Evolutionary conservation across 1,284 basidiomycete genomes (phyloP).

Genomic region (Malassezia globosa): DNA sequence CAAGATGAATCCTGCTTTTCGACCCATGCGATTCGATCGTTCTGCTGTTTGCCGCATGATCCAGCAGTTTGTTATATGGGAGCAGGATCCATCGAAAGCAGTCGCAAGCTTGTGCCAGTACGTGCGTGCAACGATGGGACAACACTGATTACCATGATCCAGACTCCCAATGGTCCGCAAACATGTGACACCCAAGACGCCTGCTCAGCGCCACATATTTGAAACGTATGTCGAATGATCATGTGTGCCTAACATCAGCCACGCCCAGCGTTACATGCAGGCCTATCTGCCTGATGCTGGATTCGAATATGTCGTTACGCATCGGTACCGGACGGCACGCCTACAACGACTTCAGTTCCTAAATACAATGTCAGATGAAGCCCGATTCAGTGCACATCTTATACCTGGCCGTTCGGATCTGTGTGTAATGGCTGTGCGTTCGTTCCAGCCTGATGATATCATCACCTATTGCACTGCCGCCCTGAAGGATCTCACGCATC

Average conservation of each 20-base stretch:
- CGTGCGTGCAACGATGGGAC: no score
- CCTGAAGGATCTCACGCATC: slow-evolving; percentile 44
- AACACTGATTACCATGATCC: neutral
- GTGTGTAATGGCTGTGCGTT: slow-evolving; percentile 71
- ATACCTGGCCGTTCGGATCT: slow-evolving; percentile 67
- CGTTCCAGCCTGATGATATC: slow-evolving; percentile 60
- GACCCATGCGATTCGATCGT: slow-evolving; percentile 38
- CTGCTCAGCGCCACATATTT: slow-evolving; percentile 28
- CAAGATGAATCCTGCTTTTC: slow-evolving; percentile 45
- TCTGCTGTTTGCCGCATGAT: slow-evolving; percentile 32
- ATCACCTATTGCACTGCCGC: slow-evolving; percentile 62
- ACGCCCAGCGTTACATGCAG: slow-evolving; percentile 42
- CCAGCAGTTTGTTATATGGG: slow-evolving; percentile 30
- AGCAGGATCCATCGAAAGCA: slow-evolving; percentile 31
- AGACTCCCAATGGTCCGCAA: slow-evolving; percentile 36
- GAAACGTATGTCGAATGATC: slow-evolving; percentile 14
- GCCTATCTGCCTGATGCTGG: slow-evolving; percentile 43
- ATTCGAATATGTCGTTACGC: slow-evolving; percentile 41
- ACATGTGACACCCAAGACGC: slow-evolving; percentile 30
- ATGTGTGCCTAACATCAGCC: slow-evolving; percentile 8
- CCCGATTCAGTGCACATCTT: slow-evolving; percentile 12
- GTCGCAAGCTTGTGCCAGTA: slow-evolving; percentile 32
- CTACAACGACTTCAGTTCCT: neutral
- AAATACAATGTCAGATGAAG: slow-evolving; percentile 19
- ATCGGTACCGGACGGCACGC: slow-evolving; percentile 27